phyloP scores from a whole-genome alignment of 1,139 yeast species.

The Tardiomyces depauwii region DNA sequence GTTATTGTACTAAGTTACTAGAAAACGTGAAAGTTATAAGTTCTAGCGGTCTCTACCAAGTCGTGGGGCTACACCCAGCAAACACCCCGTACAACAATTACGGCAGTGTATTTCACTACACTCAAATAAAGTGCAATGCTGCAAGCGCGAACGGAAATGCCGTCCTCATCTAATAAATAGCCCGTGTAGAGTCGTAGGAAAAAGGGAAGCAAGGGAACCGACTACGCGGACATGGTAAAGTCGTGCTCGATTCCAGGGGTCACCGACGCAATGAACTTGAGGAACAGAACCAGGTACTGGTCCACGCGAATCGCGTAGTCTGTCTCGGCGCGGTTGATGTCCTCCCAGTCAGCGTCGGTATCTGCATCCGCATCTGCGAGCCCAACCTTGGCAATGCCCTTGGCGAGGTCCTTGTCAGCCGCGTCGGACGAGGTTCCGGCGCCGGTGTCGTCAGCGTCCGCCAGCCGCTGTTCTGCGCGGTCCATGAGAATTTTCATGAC shows the following conservation, averaged over 20 bases:
- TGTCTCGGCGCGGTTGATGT: conserved; percentile 23
- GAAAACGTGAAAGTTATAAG: no score
- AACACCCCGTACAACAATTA: no score
- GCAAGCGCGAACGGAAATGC: no score
- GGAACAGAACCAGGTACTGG: conserved; percentile 76
- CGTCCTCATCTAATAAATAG: no score
- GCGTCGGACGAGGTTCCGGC: conserved; percentile 11
- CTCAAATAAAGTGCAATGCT: no score
- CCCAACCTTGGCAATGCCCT: conserved; percentile 35
- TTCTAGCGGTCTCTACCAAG: no score
- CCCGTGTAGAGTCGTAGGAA: no score
- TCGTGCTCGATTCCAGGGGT: conserved; percentile 97
- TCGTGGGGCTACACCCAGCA: no score
- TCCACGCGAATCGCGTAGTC: conserved; percentile 64
- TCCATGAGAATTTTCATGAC: conserved; percentile 87
- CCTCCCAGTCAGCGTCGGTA: conserved; percentile 31
- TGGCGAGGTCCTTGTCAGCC: conserved; percentile 19
- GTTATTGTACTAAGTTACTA: no score
- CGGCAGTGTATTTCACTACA: no score
- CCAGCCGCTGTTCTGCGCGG: conserved; percentile 33
- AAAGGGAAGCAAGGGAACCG: no score
- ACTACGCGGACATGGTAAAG: conserved; percentile 57
- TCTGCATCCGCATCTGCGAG: conserved; percentile 29
- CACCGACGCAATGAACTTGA: conserved; percentile 91
- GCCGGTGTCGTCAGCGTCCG: conserved; percentile 14